phyloP scores from a whole-genome alignment of 176 grass and related monocot genomes.

The Aegilops longissima region DNA sequence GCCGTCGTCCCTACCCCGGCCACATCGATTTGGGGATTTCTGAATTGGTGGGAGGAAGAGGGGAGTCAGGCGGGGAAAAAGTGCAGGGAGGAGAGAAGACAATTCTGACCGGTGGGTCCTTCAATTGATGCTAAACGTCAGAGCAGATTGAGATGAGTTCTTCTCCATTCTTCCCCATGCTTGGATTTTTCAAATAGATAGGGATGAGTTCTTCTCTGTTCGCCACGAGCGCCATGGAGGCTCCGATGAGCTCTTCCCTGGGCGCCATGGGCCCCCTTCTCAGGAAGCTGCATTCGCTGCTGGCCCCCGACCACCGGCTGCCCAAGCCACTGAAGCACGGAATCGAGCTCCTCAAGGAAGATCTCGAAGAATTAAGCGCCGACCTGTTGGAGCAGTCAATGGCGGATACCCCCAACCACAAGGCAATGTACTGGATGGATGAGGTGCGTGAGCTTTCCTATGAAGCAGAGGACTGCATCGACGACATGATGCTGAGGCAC shows the following conservation, averaged over 20 bases:
- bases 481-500: not conserved
- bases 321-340: not conserved
- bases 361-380: not conserved
- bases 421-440: not conserved
- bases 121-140: too few relatives aligned
- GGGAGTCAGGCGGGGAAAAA: too few relatives aligned
- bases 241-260: not conserved
- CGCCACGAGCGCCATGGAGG: not conserved
- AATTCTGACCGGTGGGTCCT: not conserved
- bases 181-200: not conserved
- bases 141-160: too few relatives aligned
- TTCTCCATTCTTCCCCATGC: not conserved
- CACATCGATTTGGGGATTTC: not conserved
- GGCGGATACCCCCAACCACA: not conserved
- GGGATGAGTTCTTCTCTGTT: not conserved
- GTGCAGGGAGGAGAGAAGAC: not conserved
- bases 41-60: not conserved
- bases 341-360: not conserved
- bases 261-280: constrained; percentile 12
- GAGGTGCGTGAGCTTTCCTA: constrained; percentile 15
- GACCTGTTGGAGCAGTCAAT: not conserved
- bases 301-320: not conserved
- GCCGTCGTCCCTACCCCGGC: not conserved
- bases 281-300: not conserved
- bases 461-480: not conserved